Base-by-base conservation (phyloP, 2,329 filamentous ascomycete genomes). In the Cladorrhinum sp. region DNA sequence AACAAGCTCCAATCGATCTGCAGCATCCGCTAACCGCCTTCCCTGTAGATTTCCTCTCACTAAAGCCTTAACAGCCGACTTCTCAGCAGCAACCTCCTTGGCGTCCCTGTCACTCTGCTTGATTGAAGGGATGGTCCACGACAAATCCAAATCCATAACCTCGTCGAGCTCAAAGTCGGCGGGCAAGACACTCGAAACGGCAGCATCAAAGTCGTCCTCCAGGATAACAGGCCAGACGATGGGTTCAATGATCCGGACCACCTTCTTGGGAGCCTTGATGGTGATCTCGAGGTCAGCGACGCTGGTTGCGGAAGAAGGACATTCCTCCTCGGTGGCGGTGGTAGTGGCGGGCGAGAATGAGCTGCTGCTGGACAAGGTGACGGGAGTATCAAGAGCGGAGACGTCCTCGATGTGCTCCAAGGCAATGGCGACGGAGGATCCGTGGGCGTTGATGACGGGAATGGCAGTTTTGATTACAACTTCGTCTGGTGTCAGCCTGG, bases 271-370 rank as follows among this genome's bases (percentile, higher is more conserved):
- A n/a, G 41, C 16, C 13, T 41, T 45, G 18, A 20, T n/a, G 12
- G 27, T 45, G 22, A 32, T 23, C 16, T 57, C 66, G 85, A 86
- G 0, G 77, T 81, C 8, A 77, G 90, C 55, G 41, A 45, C 41
- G 41, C 41, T 50, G 22, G 4, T 25, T 7, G 41, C 49, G 16
- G 49, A 50, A 25, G 49, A 50, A 13, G 25, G 25, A 22, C 49
- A 5, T 23, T 27, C 49, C 3, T 24, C 22, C 23, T 50, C 49
- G 24, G 49, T 24, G 18, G 18, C 8, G 13, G 24, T 22, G 45
- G 16, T 48, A 48, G 45, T 20, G 49, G 22, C 20, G 24, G 49
- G 20, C 18, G 41, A 18, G 16, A 45, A 45, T 22, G 41, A 45
- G 41, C 41, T 45, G 49, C 49, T 50, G 49, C 22, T 50, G 20